Evolutionary conservation across 1,284 basidiomycete genomes (phyloP).

Genomic region (Peniophora sp.): DNA sequence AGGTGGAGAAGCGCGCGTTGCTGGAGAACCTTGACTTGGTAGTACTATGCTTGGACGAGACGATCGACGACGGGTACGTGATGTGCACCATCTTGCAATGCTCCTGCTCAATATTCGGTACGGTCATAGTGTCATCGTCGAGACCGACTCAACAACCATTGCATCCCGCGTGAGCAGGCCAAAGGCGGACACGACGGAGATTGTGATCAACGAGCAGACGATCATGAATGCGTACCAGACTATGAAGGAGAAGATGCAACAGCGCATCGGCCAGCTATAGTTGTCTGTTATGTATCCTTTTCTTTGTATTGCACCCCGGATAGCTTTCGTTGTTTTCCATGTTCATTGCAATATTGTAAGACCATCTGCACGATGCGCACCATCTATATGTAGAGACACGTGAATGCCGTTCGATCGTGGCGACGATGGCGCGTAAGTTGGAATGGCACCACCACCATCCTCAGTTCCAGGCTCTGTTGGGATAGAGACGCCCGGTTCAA

Average conservation of each 20-base stretch:
- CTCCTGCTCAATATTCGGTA: background rate
- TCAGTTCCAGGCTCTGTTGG: too few relatives aligned
- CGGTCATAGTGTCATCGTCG: constrained; percentile 79
- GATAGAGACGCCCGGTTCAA: too few relatives aligned
- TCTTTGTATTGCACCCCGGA: background rate
- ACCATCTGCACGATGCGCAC: too few relatives aligned
- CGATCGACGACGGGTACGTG: constrained; percentile 95
- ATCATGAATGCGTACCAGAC: constrained; percentile 89
- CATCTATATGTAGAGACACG: too few relatives aligned
- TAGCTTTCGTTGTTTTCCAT: too few relatives aligned
- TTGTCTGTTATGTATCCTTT: background rate
- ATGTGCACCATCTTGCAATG: background rate
- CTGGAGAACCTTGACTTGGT: constrained; percentile 95
- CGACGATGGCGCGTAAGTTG: too few relatives aligned
- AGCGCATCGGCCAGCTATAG: constrained; percentile 50
- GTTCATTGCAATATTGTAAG: too few relatives aligned
- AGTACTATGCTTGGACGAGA: constrained; percentile 91
- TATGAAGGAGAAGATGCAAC: constrained; percentile 74
- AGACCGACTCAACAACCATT: constrained; percentile 93
- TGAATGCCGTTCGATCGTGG: too few relatives aligned
- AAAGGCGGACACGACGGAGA: constrained; percentile 89
- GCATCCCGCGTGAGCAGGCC: constrained; percentile 92
- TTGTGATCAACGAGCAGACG: constrained; percentile 98
- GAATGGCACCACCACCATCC: too few relatives aligned
- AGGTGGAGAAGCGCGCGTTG: constrained; percentile 93